A percentile compares a stretch with the other conserved stretches of the same genome.
Evolutionary conservation across 371 early-diverging fungal genomes (phyloP).

Genomic region (Gilbertella persicaria): DNA sequence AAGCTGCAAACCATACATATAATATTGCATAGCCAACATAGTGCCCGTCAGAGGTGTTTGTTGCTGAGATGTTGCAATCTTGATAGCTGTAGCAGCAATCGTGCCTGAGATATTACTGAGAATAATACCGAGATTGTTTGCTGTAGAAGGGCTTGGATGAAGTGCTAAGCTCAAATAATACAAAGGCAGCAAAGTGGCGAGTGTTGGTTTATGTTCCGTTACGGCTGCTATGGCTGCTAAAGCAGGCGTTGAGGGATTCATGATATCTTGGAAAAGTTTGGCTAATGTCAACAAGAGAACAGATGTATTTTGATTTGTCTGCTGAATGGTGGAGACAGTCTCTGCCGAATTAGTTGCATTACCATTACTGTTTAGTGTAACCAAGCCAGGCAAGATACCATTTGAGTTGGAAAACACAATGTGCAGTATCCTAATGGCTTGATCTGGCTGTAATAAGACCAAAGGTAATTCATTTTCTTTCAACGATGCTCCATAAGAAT

Average conservation of each 20-base stretch:
- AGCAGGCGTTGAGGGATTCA: slow-evolving; percentile 50
- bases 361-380: not conserved
- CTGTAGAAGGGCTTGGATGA: slow-evolving; percentile 84
- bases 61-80: slow-evolving; percentile 27
- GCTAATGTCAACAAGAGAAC: slow-evolving; percentile 82
- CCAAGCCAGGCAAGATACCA: slow-evolving; percentile 67
- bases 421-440: slow-evolving; percentile 59
- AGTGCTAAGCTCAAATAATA: slow-evolving; percentile 84
- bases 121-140: slow-evolving; percentile 88
- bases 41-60: slow-evolving; percentile 53
- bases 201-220: slow-evolving; percentile 50
- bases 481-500: too few relatives aligned
- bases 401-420: slow-evolving; percentile 61
- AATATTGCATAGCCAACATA: slow-evolving; percentile 78
- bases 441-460: slow-evolving; percentile 68
- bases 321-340: slow-evolving; percentile 39
- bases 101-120: slow-evolving; percentile 71
- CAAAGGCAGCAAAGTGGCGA: slow-evolving; percentile 71
- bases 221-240: slow-evolving; percentile 45
- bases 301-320: slow-evolving; percentile 77
- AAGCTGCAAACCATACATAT: slow-evolving; percentile 82
- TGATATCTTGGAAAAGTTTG: slow-evolving; percentile 83
- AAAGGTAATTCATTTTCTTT: slow-evolving; percentile 57
- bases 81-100: slow-evolving; percentile 52
- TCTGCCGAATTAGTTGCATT: slow-evolving; percentile 19